phyloP scores from a whole-genome alignment of 768 basidiomycete genomes.

The Neoboletus brunneissimus region DNA sequence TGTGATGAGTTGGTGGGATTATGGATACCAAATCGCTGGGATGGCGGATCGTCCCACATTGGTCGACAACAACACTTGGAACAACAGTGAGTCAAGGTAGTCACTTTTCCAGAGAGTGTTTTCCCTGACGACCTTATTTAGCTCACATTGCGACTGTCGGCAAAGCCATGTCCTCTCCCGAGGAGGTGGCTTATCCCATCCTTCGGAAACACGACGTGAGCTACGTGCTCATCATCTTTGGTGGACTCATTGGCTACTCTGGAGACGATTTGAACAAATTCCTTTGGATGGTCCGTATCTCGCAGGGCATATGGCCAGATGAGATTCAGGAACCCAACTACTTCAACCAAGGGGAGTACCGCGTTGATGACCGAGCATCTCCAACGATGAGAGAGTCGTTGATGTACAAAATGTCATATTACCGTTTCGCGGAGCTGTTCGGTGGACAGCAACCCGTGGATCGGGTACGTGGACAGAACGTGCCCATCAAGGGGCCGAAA shows the following conservation, averaged over 20 bases:
- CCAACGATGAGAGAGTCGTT: slow-evolving; percentile 89
- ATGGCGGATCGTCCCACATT: slow-evolving; percentile 96
- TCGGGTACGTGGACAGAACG: slow-evolving; percentile 82
- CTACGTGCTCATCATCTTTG: slow-evolving; percentile 96
- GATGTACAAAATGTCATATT: slow-evolving; percentile 99
- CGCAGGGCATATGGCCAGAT: slow-evolving; percentile 96
- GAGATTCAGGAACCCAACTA: slow-evolving; percentile 95
- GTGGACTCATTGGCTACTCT: slow-evolving; percentile 93
- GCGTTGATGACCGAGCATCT: slow-evolving; percentile 82
- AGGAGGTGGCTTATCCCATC: slow-evolving; percentile 97
- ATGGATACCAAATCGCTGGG: slow-evolving; percentile 98
- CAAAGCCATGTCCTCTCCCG: slow-evolving; percentile 93
- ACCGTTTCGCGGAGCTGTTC: slow-evolving; percentile 89
- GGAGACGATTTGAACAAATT: slow-evolving; percentile 99
- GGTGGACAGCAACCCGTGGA: slow-evolving; percentile 73
- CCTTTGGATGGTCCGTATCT: slow-evolving; percentile 96
- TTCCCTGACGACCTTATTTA: slow-evolving; percentile 29
- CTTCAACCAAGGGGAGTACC: slow-evolving; percentile 95
- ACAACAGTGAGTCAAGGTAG: slow-evolving; percentile 75
- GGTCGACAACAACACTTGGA: slow-evolving; percentile 99
- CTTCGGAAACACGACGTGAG: slow-evolving; percentile 96
- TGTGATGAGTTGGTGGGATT: slow-evolving; percentile 99
- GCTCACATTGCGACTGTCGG: slow-evolving; percentile 99
- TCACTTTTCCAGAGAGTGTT: neutral
- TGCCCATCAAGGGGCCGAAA: slow-evolving; percentile 75